These are phyloP conservation scores for Brettanomyces anomalus DNA, from an alignment of 805 yeast species.

Conservation along the genomic window DNA sequence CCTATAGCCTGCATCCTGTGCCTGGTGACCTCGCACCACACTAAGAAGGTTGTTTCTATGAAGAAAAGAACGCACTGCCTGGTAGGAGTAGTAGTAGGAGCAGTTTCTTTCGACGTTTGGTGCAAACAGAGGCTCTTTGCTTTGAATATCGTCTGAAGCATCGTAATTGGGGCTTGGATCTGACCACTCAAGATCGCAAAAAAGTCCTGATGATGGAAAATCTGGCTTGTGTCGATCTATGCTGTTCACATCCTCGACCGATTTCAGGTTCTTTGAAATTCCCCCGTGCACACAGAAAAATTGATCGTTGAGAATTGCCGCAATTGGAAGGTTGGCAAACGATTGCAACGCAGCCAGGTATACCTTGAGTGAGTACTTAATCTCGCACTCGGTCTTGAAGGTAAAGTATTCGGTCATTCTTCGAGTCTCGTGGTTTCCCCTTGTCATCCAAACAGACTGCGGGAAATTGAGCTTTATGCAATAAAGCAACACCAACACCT, in stretches of 20 bases:
- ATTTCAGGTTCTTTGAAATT: slow-evolving; percentile 70
- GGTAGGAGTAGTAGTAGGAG: slow-evolving; percentile 78
- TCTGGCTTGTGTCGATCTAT: slow-evolving; percentile 71
- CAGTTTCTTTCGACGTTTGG: slow-evolving; percentile 81
- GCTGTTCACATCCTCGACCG: slow-evolving; percentile 57
- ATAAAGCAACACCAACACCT: slow-evolving; percentile 68
- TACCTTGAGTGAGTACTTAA: slow-evolving; percentile 59
- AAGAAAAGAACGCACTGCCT: slow-evolving; percentile 70
- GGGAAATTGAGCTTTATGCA: slow-evolving; percentile 74
- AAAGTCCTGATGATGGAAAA: slow-evolving; percentile 85
- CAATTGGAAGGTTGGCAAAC: slow-evolving; percentile 81
- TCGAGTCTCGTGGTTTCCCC: slow-evolving; percentile 94
- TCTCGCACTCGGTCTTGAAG: slow-evolving; percentile 81
- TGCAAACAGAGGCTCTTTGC: slow-evolving; percentile 35
- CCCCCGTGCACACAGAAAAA: slow-evolving; percentile 97
- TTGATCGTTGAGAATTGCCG: slow-evolving; percentile 86
- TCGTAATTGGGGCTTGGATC: slow-evolving; percentile 90
- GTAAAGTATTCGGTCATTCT: slow-evolving; percentile 93
- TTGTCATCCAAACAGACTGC: slow-evolving; percentile 61
- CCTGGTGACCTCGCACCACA: slow-evolving; percentile 91
- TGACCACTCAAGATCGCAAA: slow-evolving; percentile 94
- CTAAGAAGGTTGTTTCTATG: slow-evolving; percentile 70
- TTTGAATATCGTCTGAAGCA: slow-evolving; percentile 8
- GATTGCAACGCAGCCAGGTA: slow-evolving; percentile 69
- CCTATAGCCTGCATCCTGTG: slow-evolving; percentile 92